Conservation (phyloP, 2,329 filamentous ascomycete genomes). For the Nigrograna mackinnonii region DNA sequence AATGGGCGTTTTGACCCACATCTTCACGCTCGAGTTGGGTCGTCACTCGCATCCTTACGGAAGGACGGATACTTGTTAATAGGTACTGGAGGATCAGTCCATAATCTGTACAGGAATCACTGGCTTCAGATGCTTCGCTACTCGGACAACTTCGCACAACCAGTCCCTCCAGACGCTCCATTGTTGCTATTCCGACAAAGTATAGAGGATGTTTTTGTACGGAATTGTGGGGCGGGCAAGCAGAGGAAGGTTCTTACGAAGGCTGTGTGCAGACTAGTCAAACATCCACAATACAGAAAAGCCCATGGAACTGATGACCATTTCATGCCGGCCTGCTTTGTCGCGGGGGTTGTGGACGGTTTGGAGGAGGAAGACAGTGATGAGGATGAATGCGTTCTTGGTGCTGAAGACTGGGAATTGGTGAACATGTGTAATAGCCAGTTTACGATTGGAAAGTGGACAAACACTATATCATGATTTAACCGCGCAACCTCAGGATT, state of each 20-base stretch:
- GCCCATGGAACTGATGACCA: conserved; percentile 73
- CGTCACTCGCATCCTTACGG: conserved; percentile 59
- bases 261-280: conserved; percentile 66
- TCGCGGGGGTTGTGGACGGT: conserved; percentile 53
- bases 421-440: conserved; percentile 40
- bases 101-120: conserved; percentile 70
- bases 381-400: conserved; percentile 25
- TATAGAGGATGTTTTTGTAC: conserved; percentile 62
- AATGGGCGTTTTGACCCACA: conserved; percentile 61
- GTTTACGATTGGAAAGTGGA: conserved; percentile 26
- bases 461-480: no score
- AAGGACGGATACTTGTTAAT: conserved; percentile 61
- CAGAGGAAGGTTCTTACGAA: conserved; percentile 50
- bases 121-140: conserved; percentile 68
- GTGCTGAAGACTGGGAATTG: conserved; percentile 36
- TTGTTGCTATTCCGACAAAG: conserved; percentile 69
- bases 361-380: conserved; percentile 6
- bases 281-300: conserved; percentile 67
- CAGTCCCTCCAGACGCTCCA: conserved; percentile 61
- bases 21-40: conserved; percentile 61
- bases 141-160: conserved; percentile 65
- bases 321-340: conserved; percentile 68
- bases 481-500: no score
- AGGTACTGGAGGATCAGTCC: conserved; percentile 65
- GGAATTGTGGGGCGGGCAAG: conserved; percentile 53